phyloP scores from a whole-genome alignment of 2,329 filamentous ascomycete genomes.

The Cadophora malorum region DNA sequence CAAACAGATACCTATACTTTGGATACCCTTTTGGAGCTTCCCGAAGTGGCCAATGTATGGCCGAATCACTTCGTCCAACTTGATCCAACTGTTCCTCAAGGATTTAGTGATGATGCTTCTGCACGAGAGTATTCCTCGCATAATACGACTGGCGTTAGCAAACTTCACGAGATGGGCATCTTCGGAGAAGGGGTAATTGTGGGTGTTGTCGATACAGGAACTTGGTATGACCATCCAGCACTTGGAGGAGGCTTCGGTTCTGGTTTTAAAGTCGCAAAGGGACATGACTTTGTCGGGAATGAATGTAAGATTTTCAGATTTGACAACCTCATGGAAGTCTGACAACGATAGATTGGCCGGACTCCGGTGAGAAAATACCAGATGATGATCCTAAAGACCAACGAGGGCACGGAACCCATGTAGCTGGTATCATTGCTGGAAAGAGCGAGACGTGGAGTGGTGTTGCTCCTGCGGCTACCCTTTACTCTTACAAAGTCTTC shows the following conservation, averaged over 20 bases:
- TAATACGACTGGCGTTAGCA: constrained; percentile 41
- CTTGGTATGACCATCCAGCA: constrained; percentile 68
- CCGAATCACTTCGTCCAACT: constrained; percentile 10
- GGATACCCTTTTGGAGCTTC: constrained; percentile 6
- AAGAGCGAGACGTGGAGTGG: constrained; percentile 10
- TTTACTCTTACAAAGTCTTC: constrained; percentile 19
- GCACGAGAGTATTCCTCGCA: constrained; percentile 5
- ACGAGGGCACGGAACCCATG: constrained; percentile 32
- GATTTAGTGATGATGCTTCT: constrained; percentile 10
- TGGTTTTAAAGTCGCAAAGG: constrained; percentile 63
- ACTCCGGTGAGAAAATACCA: constrained; percentile 3
- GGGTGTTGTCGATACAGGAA: constrained; percentile 48
- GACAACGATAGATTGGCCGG: background rate
- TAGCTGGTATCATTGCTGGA: constrained; percentile 27
- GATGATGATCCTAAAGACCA: constrained; percentile 26
- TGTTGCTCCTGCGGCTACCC: constrained; percentile 9
- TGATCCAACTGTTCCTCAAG: background rate
- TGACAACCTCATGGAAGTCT: background rate
- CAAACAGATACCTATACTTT: background rate
- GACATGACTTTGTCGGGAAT: constrained; percentile 65
- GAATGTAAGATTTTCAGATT: constrained; percentile 3
- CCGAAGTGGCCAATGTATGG: constrained; percentile 13
- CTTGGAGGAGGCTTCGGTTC: constrained; percentile 69
- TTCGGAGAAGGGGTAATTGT: constrained; percentile 53
- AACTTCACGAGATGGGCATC: constrained; percentile 50